phyloP scores from a whole-genome alignment of 169 alveolate genomes.

The Cryptosporidium canis region DNA sequence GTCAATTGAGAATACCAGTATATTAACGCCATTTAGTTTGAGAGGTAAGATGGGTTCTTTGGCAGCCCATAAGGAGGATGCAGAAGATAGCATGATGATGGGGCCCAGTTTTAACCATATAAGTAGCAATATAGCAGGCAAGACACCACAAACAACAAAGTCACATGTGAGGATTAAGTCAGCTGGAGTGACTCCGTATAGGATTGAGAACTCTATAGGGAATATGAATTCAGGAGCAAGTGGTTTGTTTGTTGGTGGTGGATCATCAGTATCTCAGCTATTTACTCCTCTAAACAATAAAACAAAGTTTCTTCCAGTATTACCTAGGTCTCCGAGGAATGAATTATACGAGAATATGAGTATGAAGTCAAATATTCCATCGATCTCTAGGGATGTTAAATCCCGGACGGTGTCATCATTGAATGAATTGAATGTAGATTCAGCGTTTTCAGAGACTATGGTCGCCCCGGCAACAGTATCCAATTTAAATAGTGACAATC shows the following conservation, averaged over 20 bases:
- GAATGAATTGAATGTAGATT: not conserved
- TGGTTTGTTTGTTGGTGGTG: not conserved
- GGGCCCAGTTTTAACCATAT: not conserved
- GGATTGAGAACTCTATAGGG: not conserved
- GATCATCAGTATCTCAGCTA: not conserved
- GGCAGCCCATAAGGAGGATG: not conserved
- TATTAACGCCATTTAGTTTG: conserved; percentile 8
- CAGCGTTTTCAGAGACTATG: not conserved
- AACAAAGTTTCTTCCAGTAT: conserved; percentile 9
- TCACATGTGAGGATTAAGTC: conserved; percentile 54
- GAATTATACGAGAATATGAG: conserved; percentile 5
- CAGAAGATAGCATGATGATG: not conserved
- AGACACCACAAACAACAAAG: conserved; percentile 19
- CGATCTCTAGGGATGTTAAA: not conserved
- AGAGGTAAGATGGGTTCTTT: not conserved
- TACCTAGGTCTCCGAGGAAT: conserved; percentile 7
- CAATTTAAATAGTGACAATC: not conserved
- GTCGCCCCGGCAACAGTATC: not conserved
- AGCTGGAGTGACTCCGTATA: not conserved
- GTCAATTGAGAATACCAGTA: conserved; percentile 36
- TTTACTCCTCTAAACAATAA: conserved; percentile 45
- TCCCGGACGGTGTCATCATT: not conserved
- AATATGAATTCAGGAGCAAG: not conserved
- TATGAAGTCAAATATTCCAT: not conserved
- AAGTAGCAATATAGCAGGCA: not conserved